A percentile compares a stretch with the other conserved stretches of the same genome.
phyloP scores from a whole-genome alignment of 768 basidiomycete species.

The Macrolepiota fuliginosa region DNA sequence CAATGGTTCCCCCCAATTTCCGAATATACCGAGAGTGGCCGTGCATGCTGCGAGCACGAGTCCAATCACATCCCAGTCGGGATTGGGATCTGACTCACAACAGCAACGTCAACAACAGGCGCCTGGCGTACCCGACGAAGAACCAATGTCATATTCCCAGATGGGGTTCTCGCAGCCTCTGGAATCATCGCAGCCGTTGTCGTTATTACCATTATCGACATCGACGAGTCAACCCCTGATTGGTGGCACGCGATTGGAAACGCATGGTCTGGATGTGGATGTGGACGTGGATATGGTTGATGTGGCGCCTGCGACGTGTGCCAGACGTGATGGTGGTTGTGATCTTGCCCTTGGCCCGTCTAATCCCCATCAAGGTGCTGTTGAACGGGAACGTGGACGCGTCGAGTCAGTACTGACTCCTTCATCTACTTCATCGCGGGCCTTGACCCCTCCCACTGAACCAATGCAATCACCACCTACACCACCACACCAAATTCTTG shows the following conservation, averaged over 20 bases:
- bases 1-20: slow-evolving; percentile 50
- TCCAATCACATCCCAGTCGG: slow-evolving; percentile 33
- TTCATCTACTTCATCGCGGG: no score
- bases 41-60: slow-evolving; percentile 25
- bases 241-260: background rate
- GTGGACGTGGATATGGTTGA: background rate
- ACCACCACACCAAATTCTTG: background rate
- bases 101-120: slow-evolving; percentile 1
- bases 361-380: background rate
- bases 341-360: background rate
- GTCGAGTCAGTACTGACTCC: background rate
- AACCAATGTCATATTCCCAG: slow-evolving; percentile 34
- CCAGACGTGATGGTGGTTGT: no score
- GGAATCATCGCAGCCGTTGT: background rate
- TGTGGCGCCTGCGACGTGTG: background rate
- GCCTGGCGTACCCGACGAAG: slow-evolving; percentile 20
- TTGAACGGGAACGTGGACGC: background rate
- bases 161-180: slow-evolving; percentile 27
- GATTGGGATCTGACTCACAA: slow-evolving; percentile 27
- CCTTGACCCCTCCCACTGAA: no score
- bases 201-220: no score
- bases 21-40: slow-evolving; percentile 14
- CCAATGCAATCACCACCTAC: background rate
- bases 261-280: background rate
- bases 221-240: no score